Conservation (phyloP, 176 grass and related monocot species). For the Cenchrus americanus region DNA sequence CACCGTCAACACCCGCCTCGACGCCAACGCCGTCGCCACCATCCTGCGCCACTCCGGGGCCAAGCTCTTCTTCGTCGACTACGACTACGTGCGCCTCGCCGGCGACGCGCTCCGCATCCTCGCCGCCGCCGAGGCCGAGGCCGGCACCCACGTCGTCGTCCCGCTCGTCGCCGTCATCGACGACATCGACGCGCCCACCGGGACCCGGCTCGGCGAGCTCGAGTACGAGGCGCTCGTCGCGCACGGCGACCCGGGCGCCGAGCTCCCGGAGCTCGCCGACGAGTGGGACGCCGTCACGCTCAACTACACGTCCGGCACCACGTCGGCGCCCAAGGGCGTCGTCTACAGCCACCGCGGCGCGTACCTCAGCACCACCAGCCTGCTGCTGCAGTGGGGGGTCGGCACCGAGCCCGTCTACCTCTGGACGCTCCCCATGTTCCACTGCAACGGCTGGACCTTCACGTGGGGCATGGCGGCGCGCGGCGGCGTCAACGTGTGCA, state of each 20-base stretch:
- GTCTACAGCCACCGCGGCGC: conserved; percentile 78
- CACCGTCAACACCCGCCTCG: conserved; percentile 80
- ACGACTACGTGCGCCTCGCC: conserved; percentile 56
- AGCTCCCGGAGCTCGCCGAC: conserved; percentile 4
- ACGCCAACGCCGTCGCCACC: conserved; percentile 58
- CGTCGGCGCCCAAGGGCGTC: conserved; percentile 74
- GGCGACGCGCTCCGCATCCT: conserved; percentile 57
- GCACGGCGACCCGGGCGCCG: conserved; percentile 24
- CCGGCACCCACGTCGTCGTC: conserved; percentile 31
- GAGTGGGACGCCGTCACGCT: conserved; percentile 76
- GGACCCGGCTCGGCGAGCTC: conserved; percentile 54
- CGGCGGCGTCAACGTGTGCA: conserved; percentile 69
- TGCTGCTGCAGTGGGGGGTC: conserved; percentile 65
- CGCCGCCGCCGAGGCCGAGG: not conserved
- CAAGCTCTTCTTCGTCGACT: conserved; percentile 72
- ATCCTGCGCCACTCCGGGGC: conserved; percentile 66
- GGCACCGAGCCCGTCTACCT: conserved; percentile 65
- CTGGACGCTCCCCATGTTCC: conserved; percentile 91
- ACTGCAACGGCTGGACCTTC: conserved; percentile 87
- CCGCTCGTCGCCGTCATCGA: conserved; percentile 63
- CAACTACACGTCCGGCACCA: conserved; percentile 77
- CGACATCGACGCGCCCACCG: conserved; percentile 55
- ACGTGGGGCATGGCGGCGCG: conserved; percentile 74
- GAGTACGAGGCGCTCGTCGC: conserved; percentile 62
- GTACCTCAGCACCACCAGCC: conserved; percentile 57